These are phyloP conservation scores for Neofusicoccum parvum DNA, from an alignment of 2,329 filamentous ascomycete genomes.

Conservation along the genomic window DNA sequence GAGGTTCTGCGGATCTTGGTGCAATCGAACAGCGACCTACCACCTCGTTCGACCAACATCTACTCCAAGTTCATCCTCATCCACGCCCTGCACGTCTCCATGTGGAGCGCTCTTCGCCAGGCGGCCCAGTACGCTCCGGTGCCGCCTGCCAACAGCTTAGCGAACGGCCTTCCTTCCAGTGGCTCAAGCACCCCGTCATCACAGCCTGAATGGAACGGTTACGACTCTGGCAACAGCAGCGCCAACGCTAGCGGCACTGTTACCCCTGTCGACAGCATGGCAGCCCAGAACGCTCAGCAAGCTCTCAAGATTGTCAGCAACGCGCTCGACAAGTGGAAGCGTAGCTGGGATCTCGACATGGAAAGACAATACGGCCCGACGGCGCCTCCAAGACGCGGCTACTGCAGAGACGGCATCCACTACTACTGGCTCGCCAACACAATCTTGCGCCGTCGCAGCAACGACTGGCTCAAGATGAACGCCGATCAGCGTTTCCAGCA, in stretches of 20 bases:
- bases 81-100: conserved; percentile 66
- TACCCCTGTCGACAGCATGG: conserved; percentile 47
- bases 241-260: conserved; percentile 39
- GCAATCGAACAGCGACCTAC: conserved; percentile 60
- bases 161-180: conserved; percentile 37
- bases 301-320: conserved; percentile 50
- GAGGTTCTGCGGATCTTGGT: conserved; percentile 64
- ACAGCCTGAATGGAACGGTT: conserved; percentile 60
- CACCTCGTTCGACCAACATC: conserved; percentile 67
- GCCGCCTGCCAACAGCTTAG: not conserved
- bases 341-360: conserved; percentile 71
- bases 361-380: conserved; percentile 59
- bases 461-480: conserved; percentile 55
- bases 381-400: conserved; percentile 55
- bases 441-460: conserved; percentile 34
- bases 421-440: conserved; percentile 72
- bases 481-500: conserved; percentile 64
- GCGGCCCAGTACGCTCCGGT: conserved; percentile 31
- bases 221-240: conserved; percentile 36
- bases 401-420: conserved; percentile 71
- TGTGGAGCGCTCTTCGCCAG: conserved; percentile 57
- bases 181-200: conserved; percentile 60
- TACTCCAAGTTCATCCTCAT: conserved; percentile 75
- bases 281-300: conserved; percentile 51
- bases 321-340: conserved; percentile 73